A percentile compares a stretch with the other conserved stretches of the same genome.
phyloP scores from a whole-genome alignment of 1,139 yeast species.

The Diutina ranongensis region DNA sequence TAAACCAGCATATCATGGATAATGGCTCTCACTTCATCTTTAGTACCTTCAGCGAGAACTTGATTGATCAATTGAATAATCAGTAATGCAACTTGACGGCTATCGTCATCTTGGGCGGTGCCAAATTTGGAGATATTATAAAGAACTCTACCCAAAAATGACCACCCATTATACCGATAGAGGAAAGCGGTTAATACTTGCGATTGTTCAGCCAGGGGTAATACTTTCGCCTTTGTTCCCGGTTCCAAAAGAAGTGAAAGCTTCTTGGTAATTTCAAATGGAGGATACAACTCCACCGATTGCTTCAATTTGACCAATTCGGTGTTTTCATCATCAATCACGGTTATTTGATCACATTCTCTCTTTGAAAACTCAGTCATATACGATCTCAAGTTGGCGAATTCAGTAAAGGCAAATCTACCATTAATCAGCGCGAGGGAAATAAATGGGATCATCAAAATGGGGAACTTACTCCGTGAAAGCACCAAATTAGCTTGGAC shows the following conservation, averaged over 20 bases:
- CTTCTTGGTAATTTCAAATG: constrained; percentile 35
- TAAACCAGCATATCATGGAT: constrained; percentile 47
- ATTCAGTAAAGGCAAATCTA: constrained; percentile 52
- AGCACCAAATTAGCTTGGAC: constrained; percentile 46
- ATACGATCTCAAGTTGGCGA: constrained; percentile 48
- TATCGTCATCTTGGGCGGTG: constrained; percentile 22
- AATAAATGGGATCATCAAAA: constrained; percentile 51
- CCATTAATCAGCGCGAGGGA: constrained; percentile 53
- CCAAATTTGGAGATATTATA: constrained; percentile 44
- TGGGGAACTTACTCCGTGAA: constrained; percentile 66
- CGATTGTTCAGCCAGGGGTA: constrained; percentile 34
- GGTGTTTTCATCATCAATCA: constrained; percentile 41
- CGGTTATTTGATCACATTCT: constrained; percentile 26
- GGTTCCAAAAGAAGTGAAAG: constrained; percentile 30
- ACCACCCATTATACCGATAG: constrained; percentile 77
- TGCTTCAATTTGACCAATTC: constrained; percentile 35
- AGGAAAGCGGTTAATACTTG: constrained; percentile 58
- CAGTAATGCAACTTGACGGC: constrained; percentile 30
- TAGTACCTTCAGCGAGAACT: constrained; percentile 30
- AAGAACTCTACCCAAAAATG: constrained; percentile 64
- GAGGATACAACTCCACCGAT: constrained; percentile 35
- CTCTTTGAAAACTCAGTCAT: constrained; percentile 32
- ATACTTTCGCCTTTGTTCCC: constrained; percentile 63
- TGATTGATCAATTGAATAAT: constrained; percentile 41
- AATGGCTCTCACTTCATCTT: constrained; percentile 29